Evolutionary conservation across 2,329 filamentous ascomycete species (phyloP).

Genomic region (Talaromyces amestolkiae): DNA sequence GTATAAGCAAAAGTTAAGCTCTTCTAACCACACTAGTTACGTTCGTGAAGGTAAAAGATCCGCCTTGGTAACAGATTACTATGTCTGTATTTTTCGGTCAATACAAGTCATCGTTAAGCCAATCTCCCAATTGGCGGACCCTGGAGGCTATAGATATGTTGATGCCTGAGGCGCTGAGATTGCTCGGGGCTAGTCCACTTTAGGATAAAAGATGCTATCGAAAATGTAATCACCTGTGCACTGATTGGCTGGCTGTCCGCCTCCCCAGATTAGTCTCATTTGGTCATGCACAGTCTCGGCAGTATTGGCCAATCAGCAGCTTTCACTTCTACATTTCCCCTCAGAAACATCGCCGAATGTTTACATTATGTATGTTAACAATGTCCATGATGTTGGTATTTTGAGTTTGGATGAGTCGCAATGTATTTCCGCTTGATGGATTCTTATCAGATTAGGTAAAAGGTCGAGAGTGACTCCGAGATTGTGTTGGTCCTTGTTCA

Average conservation of each 20-base stretch:
- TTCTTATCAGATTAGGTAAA: neutral
- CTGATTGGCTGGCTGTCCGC: neutral
- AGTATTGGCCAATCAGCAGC: neutral
- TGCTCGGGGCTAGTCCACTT: neutral
- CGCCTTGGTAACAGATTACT: neutral
- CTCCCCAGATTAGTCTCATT: neutral
- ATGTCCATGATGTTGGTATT: neutral
- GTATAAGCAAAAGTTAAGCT: neutral
- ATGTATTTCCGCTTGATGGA: neutral
- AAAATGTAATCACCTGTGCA: neutral
- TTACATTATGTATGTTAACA: neutral
- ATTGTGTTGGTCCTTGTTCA: neutral
- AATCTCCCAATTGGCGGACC: neutral
- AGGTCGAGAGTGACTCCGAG: neutral
- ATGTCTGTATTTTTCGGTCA: neutral
- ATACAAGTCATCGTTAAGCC: neutral
- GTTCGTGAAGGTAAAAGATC: neutral
- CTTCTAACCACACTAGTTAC: neutral
- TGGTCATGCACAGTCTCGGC: neutral
- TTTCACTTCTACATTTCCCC: neutral
- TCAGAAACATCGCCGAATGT: neutral
- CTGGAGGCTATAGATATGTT: neutral
- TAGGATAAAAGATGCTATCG: conserved; percentile 1
- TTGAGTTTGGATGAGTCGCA: neutral
- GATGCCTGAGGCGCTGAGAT: neutral